Evolutionary conservation across 805 yeast species (phyloP), one percentile per base, ranked within the genome.

Genomic region (Candida nitratophila): DNA sequence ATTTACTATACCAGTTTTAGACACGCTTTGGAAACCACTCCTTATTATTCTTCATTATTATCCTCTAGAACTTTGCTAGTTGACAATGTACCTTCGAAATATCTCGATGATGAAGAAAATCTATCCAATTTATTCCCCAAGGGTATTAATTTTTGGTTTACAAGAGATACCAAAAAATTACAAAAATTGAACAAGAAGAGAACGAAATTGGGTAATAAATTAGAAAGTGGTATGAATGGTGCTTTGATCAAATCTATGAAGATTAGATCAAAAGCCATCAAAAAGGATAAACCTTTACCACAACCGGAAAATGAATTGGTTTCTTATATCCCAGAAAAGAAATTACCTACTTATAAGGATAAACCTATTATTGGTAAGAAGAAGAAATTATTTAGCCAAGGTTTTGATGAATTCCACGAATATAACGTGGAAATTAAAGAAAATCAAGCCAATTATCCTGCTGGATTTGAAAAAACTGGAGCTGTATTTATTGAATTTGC

Each of bases 401-500:
- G 84, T 48, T 72, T 77, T 42, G 79, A 80, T 50, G 74, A 74
- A 53, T 64, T 90, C 42, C 83, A 81, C 20, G 85, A 83, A 51
- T 71, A 83, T 56, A 87, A 86, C 63, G 68, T 65, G 12, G 77
- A 85, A 42, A 83, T 93, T 52, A 69, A 67, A 39, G 68, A 72
- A 26, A 64, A 69, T 40, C 96, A 87, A 64, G 55, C 61, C 16
- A 64, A 69, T 33, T 74, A 77, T 63, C 61, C 63, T 8, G 73
- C 73, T 40, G 64, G 73, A 8, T 71, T 71, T 48, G 69, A 76
- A 3, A 74, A 74, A 54, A 60, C 74, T 36, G 81, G 84, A 4
- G 77, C 96, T 33, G 91, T 82, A 6, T 87, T 89, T 55, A 62
- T 89, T 45, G 88, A 86, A 57, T 91, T 93, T 63, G 75, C 84